Percentiles rank a stretch among this genome's conserved stretches.
Evolutionary conservation across 2,329 filamentous ascomycete genomes (phyloP).

Genomic region (Dendrostoma leiphaemia): DNA sequence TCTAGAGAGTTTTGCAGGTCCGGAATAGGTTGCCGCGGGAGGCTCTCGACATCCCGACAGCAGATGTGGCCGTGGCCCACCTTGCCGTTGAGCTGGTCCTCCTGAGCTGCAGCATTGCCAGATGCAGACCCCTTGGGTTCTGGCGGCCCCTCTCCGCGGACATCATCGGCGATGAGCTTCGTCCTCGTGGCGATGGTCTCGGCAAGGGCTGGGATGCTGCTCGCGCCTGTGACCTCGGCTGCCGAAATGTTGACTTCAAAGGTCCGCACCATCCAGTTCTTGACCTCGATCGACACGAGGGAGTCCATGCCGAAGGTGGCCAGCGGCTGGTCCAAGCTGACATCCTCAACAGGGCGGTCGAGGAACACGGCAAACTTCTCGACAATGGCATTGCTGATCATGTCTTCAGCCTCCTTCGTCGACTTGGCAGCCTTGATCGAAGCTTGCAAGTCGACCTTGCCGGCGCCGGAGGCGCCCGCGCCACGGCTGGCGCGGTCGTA

Average conservation of each 20-base stretch:
- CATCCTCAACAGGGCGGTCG: conserved; percentile 20
- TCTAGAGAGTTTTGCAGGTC: conserved; percentile 20
- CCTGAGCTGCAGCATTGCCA: background rate
- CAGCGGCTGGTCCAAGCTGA: conserved; percentile 18
- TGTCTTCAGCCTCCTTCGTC: conserved; percentile 18
- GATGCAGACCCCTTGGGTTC: background rate
- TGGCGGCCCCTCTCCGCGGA: background rate
- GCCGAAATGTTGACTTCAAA: conserved; percentile 27
- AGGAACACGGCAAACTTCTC: conserved; percentile 24
- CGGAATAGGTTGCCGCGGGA: conserved; percentile 20
- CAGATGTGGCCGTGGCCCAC: conserved; percentile 14
- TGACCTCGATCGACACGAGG: conserved; percentile 24
- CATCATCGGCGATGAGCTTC: conserved; percentile 20
- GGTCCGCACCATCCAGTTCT: conserved; percentile 24
- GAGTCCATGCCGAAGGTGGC: conserved; percentile 23
- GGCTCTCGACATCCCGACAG: conserved; percentile 13
- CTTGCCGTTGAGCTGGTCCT: background rate
- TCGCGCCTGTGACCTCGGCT: conserved; percentile 25
- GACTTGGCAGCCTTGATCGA: conserved; percentile 7
- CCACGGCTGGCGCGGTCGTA: background rate
- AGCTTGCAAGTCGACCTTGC: conserved; percentile 8
- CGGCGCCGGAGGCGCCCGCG: conserved; percentile 1
- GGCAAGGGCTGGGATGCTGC: conserved; percentile 25
- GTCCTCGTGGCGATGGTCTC: conserved; percentile 25
- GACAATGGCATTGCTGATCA: conserved; percentile 19